These are phyloP conservation scores for Irineochytrium annulatum DNA, from an alignment of 192 early-diverging fungal genomes.

Conservation along the genomic window DNA sequence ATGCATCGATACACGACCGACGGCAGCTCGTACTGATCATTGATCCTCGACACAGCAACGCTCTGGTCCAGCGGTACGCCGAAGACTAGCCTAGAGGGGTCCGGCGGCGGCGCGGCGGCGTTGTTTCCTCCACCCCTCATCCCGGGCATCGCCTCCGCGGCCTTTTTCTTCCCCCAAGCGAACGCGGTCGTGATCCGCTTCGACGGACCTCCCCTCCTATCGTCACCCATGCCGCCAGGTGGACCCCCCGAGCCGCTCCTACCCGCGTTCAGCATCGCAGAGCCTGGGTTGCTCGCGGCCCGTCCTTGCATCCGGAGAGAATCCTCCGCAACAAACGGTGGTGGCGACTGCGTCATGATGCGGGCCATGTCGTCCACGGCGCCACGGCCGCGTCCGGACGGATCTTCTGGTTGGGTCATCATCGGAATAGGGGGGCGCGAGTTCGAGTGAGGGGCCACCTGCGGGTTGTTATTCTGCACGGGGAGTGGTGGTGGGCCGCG, in stretches of 20 bases:
- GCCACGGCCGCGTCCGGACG: not conserved
- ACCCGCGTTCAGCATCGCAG: not conserved
- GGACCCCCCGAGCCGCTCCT: too few species aligned
- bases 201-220: not conserved
- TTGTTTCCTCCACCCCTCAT: not conserved
- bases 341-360: constrained; percentile 43
- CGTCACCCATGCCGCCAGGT: too few species aligned
- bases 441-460: too few species aligned
- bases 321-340: constrained; percentile 22
- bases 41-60: constrained; percentile 63
- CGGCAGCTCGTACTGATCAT: constrained; percentile 78
- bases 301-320: too few species aligned
- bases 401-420: too few species aligned
- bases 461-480: too few species aligned
- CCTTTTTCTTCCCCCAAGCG: constrained; percentile 38
- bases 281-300: not conserved
- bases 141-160: too few species aligned
- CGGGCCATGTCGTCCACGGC: constrained; percentile 47
- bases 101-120: not conserved
- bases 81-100: constrained; percentile 74
- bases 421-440: too few species aligned
- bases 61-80: constrained; percentile 80
- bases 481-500: too few species aligned
- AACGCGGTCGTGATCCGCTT: constrained; percentile 33
- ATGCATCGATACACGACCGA: constrained; percentile 92